Base-by-base conservation (phyloP, 345 rosid species). In the Gossypioides kirkii region DNA sequence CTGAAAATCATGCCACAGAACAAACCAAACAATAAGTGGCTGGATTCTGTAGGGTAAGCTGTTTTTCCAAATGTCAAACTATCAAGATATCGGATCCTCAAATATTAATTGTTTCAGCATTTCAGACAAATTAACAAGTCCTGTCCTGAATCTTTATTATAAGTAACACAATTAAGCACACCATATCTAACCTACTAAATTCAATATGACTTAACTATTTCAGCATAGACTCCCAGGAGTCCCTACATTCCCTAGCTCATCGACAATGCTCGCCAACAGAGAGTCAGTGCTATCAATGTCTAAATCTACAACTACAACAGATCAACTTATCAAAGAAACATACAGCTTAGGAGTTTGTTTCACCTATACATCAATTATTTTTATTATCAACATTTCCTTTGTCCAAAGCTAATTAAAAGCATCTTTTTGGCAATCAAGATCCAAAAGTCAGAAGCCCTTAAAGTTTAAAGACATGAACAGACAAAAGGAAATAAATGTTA, bases 1-100 rank as follows among this genome's bases (percentile, higher is more conserved):
- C 22, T 65, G 52, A 22, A 76, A 49, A 64, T 32, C 46, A 73
- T 23, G 69, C n/a, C 38, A 62, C 72, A 72, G 50, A 47, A 64
- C 75, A 53, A 22, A 69, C 32, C 25, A 47, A 23, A 10, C 16
- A 13, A n/a, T 28, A 69, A 28, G 17, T 17, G 25, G 16, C 18
- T 3, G 61, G 61, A 11, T 18, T 52, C 26, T 52, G n/a, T n/a
- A 17, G 10, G 26, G 16, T 17, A 8, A 32, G 60, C 60, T 50
- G 6, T 69, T 32, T 32, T 28, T 26, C 47, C 6, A 50, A 36
- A 47, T 25, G 17, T 25, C 41, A 67, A 67, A 46, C 18, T 26
- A 66, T 66, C 18, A 46, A 12, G 70, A 66, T 22, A 46, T 66
- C 46, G 54, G 55, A 46, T 46, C 70, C 18, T 13, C 41, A 66